phyloP scores from a whole-genome alignment of 345 rosid species.

The Crucihimalaya himalaica region DNA sequence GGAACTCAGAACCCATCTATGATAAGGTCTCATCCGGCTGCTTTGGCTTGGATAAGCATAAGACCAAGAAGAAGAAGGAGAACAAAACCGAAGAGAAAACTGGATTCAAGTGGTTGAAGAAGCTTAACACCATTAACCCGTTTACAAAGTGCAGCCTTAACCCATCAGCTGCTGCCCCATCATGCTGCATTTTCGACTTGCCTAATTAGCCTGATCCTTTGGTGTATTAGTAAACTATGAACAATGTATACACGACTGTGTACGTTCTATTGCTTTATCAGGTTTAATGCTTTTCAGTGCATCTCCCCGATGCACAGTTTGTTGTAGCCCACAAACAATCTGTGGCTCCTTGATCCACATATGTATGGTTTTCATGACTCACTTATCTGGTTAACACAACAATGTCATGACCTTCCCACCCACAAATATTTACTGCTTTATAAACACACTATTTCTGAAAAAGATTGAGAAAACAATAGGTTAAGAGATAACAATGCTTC shows the following conservation, averaged over 20 bases:
- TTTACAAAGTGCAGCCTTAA: slow-evolving; percentile 35
- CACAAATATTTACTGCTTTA: slow-evolving; percentile 22
- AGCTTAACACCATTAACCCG: slow-evolving; percentile 31
- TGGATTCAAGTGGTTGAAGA: slow-evolving; percentile 43
- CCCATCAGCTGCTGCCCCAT: slow-evolving; percentile 34
- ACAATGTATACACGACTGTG: slow-evolving; percentile 10
- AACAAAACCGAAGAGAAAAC: slow-evolving; percentile 32
- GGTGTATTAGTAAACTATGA: slow-evolving; percentile 24
- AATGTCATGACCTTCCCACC: slow-evolving; percentile 43
- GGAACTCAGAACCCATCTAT: slow-evolving; percentile 40
- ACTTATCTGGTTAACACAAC: slow-evolving; percentile 31
- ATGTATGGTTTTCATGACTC: slow-evolving; percentile 41
- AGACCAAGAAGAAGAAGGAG: slow-evolving; percentile 42
- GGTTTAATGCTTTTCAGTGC: slow-evolving; percentile 27
- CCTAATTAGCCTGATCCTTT: slow-evolving; percentile 27
- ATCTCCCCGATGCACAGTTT: slow-evolving; percentile 36
- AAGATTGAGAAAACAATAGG: not conserved
- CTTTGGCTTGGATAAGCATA: slow-evolving; percentile 58
- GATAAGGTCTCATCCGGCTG: slow-evolving; percentile 39
- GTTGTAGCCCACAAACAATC: slow-evolving; percentile 18
- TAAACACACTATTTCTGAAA: not conserved
- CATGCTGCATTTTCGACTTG: slow-evolving; percentile 32
- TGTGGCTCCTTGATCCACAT: slow-evolving; percentile 14
- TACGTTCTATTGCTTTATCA: slow-evolving; percentile 9
- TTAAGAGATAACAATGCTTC: slow-evolving; percentile 20